These are phyloP conservation scores for Colletotrichum sp. DNA, from an alignment of 2,329 filamentous ascomycete genomes.

Conservation along the genomic window DNA sequence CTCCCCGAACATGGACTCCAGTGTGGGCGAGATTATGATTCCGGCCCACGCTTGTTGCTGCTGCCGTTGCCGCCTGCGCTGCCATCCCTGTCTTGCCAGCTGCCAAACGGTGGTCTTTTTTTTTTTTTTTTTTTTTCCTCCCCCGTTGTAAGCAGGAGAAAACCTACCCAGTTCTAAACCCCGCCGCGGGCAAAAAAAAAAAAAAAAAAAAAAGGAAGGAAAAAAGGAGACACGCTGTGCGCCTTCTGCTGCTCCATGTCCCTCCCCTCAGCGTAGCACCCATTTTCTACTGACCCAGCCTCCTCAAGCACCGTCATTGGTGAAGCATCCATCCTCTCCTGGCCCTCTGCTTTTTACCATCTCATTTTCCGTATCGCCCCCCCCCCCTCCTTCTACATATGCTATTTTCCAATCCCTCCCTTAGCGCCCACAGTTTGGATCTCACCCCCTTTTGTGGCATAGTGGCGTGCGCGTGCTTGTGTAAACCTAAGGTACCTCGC, in stretches of 20 bases:
- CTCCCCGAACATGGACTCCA: neutral
- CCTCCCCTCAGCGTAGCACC: neutral
- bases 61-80: neutral
- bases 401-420: slow-evolving; percentile 1
- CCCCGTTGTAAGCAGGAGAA: no score
- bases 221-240: neutral
- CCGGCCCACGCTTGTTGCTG: neutral
- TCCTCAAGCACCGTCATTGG: neutral
- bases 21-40: neutral
- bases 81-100: neutral
- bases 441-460: slow-evolving; percentile 20
- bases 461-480: slow-evolving; percentile 7
- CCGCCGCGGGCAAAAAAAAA: no score
- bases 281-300: neutral
- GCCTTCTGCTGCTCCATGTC: neutral
- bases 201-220: neutral
- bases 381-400: slow-evolving; percentile 12
- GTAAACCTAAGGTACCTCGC: neutral
- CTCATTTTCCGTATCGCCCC: slow-evolving; percentile 21
- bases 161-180: no score
- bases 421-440: slow-evolving; percentile 9
- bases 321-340: slow-evolving; percentile 13
- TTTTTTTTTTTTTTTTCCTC: slow-evolving; percentile 3
- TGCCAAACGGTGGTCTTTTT: no score
- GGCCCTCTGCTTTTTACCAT: slow-evolving; percentile 29